Conservation (phyloP, 164 flowering plant genomes). For the Magnolia kwangsiensis region DNA sequence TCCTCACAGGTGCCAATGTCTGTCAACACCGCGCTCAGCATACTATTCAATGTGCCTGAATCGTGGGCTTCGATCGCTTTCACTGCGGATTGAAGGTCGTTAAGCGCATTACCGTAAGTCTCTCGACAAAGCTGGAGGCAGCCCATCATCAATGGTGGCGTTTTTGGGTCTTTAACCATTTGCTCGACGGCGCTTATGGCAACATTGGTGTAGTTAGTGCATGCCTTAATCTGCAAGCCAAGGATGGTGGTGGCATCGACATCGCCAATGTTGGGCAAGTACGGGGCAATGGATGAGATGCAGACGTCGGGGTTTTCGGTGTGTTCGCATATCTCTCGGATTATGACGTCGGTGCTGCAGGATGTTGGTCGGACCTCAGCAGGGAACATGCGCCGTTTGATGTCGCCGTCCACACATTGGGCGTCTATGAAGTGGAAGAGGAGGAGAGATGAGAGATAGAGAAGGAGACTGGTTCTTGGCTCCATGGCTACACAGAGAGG, state of each 20-base stretch:
- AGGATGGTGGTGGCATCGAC: background rate
- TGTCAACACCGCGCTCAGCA: slow-evolving; percentile 42
- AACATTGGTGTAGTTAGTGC: background rate
- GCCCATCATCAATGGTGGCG: background rate
- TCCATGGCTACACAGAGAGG: background rate
- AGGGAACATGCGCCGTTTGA: background rate
- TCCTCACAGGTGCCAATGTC: slow-evolving; percentile 37
- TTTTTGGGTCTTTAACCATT: background rate
- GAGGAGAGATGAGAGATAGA: background rate
- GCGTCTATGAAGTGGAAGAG: background rate
- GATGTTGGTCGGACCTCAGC: background rate
- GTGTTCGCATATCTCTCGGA: slow-evolving; percentile 13
- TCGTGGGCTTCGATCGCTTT: slow-evolving; percentile 24
- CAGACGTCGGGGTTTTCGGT: slow-evolving; percentile 27
- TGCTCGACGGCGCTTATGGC: background rate
- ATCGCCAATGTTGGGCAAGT: slow-evolving; percentile 2
- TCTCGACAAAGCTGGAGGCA: slow-evolving; percentile 26
- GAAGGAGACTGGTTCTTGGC: background rate
- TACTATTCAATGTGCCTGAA: slow-evolving; percentile 28
- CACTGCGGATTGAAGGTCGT: slow-evolving; percentile 23
- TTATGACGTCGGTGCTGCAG: background rate
- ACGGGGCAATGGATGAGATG: slow-evolving; percentile 21
- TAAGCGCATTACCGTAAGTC: slow-evolving; percentile 23
- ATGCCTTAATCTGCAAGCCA: background rate
- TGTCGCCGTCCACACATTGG: background rate